phyloP scores from a whole-genome alignment of 2,329 filamentous ascomycete species.

The Xylariaceae sp. region DNA sequence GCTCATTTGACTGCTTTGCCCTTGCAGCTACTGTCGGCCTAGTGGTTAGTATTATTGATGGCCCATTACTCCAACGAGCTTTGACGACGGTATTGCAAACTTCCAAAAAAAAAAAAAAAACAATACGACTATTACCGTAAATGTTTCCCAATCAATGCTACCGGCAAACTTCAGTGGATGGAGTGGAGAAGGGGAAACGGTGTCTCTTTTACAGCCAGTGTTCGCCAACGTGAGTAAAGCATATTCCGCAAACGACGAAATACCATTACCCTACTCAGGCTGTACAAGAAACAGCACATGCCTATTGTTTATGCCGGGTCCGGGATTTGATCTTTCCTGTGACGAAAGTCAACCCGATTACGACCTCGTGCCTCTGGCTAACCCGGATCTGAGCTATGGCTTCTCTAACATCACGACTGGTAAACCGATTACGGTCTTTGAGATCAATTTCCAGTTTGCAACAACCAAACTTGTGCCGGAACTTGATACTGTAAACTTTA shows the following conservation, averaged over 20 bases:
- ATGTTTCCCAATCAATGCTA: background rate
- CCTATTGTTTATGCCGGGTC: background rate
- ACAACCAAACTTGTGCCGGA: background rate
- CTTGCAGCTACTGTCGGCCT: background rate
- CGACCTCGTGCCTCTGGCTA: background rate
- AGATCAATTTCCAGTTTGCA: background rate
- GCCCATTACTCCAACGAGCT: background rate
- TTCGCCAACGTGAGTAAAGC: conserved; percentile 1
- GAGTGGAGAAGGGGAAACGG: background rate
- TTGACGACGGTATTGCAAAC: background rate
- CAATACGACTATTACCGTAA: background rate
- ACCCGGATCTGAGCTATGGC: too few relatives aligned
- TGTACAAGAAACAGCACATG: background rate
- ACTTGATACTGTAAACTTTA: background rate
- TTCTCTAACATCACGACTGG: too few relatives aligned
- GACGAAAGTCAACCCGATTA: background rate
- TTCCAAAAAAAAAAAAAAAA: background rate
- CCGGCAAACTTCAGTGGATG: background rate
- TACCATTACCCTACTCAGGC: background rate
- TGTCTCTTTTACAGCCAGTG: background rate
- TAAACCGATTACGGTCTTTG: background rate
- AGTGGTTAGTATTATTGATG: background rate
- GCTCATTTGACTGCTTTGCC: background rate
- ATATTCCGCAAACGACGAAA: background rate
- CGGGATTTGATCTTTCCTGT: background rate